phyloP scores from a whole-genome alignment of 495 filamentous ascomycete genomes.

The Neurospora pannonica region DNA sequence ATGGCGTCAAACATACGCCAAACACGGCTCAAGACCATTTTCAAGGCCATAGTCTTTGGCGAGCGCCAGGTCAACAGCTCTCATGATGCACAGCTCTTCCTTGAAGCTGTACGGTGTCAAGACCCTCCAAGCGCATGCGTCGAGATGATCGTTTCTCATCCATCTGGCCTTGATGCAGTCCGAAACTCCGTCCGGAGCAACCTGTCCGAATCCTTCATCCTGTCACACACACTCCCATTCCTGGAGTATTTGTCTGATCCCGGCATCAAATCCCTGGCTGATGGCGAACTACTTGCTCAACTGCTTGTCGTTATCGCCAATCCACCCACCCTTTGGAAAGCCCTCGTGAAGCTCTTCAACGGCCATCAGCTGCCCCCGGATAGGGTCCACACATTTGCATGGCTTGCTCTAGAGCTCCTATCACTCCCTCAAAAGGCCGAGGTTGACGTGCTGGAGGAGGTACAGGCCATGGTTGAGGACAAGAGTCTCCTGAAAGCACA shows the following conservation, averaged over 20 bases:
- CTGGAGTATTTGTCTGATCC: constrained; percentile 31
- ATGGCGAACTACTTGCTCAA: constrained; percentile 46
- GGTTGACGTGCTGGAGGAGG: constrained; percentile 21
- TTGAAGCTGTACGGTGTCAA: constrained; percentile 50
- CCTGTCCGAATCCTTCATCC: constrained; percentile 42
- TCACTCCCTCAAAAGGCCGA: constrained; percentile 27
- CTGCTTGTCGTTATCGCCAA: constrained; percentile 44
- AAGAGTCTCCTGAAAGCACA: constrained; percentile 24
- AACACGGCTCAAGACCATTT: constrained; percentile 19
- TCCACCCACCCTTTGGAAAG: constrained; percentile 54
- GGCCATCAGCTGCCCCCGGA: constrained; percentile 26
- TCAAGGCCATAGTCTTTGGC: constrained; percentile 20
- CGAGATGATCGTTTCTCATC: constrained; percentile 45
- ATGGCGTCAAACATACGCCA: not conserved
- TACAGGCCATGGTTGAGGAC: constrained; percentile 20
- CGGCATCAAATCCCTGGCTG: constrained; percentile 42
- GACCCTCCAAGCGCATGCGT: constrained; percentile 39
- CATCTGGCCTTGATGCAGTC: constrained; percentile 37
- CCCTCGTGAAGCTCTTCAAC: constrained; percentile 37
- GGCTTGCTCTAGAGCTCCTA: constrained; percentile 50
- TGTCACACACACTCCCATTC: constrained; percentile 26
- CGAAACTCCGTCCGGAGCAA: constrained; percentile 41
- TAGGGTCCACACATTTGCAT: constrained; percentile 42
- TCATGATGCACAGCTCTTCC: constrained; percentile 43
- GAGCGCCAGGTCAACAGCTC: constrained; percentile 10